Evolutionary conservation across 441 rosid genomes (phyloP), one percentile per base, ranked within the genome.

Genomic region (Syzygium malaccense): DNA sequence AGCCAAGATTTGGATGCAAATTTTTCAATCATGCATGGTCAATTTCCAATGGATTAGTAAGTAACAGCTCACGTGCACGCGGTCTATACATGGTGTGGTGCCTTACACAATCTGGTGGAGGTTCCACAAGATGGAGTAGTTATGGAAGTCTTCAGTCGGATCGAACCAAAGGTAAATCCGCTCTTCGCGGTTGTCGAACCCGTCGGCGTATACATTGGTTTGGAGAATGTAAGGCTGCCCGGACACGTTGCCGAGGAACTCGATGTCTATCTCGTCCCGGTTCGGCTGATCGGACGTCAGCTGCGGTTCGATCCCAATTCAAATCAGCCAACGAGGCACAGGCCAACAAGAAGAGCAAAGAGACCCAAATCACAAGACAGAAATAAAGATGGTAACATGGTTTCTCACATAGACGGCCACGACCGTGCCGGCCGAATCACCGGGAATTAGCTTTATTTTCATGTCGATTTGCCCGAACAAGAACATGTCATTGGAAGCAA

Each of bases 91-190:
- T 48, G 54, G 51, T 8, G 37, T 4, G 56, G 5, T 55, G 53
- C 66, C 96, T 92, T 95, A 97, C 99, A 96, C 95, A 90, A 96
- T 94, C 87, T 97, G 98, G 91, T 97, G 90, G 91, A 94, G 92
- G 91, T 97, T 97, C 99, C 99, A 97, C 32, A 95, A 79, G 55
- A 97, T 68, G 33, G 99, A 92, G 87, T 97, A 97, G 9, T 91
- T 96, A 87, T 97, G 99, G 91, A 95, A 97, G 30, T 94, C 93
- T 3, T 88, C 90, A 3, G 98, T 95, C 30, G 99, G 98, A 89
- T 97, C 98, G 84, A 97, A 97, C 99, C 99, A 97, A 28, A 96
- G 94, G 91, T 89, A 91, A 85, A 95, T 91, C 90, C 99, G 95
- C 91, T 96, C 96, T 75, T 96, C 99, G 5, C 98, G 94, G 86